phyloP scores from a whole-genome alignment of 208 protist species.

The Leishmania tropica region DNA sequence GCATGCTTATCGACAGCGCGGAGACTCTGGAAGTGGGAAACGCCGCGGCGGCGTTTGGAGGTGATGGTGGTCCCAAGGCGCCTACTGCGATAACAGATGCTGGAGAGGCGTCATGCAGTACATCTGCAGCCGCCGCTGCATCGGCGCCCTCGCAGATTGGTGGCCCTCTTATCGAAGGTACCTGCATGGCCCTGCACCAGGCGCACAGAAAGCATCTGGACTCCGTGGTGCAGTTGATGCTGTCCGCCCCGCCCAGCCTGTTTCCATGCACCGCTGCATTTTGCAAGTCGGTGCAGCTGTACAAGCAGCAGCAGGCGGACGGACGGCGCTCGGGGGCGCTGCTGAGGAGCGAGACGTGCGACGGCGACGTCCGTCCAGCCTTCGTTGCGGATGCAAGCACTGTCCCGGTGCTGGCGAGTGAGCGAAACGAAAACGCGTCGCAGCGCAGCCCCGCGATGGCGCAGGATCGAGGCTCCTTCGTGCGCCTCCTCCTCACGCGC shows the following conservation, averaged over 20 bases:
- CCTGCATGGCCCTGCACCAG: constrained; percentile 62
- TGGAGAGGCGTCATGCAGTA: not conserved
- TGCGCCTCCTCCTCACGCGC: constrained; percentile 61
- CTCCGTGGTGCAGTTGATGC: constrained; percentile 61
- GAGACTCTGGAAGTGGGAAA: not conserved
- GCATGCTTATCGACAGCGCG: constrained; percentile 31
- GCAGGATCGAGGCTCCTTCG: constrained; percentile 55
- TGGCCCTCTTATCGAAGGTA: constrained; percentile 68
- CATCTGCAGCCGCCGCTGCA: constrained; percentile 14
- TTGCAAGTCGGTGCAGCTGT: constrained; percentile 30
- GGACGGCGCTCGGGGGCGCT: not conserved
- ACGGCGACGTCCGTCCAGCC: not conserved
- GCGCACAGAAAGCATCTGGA: constrained; percentile 56
- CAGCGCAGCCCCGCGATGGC: not conserved
- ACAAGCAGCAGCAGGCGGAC: constrained; percentile 10
- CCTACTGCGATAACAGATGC: not conserved
- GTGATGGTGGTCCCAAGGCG: not conserved
- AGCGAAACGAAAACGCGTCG: not conserved
- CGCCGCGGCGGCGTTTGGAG: not conserved
- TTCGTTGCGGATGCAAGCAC: not conserved
- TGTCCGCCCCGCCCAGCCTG: constrained; percentile 38
- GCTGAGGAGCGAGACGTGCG: not conserved
- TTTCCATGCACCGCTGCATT: constrained; percentile 39
- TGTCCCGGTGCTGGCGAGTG: not conserved
- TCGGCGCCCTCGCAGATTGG: constrained; percentile 20